A percentile compares a stretch with the other conserved stretches of the same genome.
phyloP scores from a whole-genome alignment of 495 filamentous ascomycete species.

The Xylaria grammica region DNA sequence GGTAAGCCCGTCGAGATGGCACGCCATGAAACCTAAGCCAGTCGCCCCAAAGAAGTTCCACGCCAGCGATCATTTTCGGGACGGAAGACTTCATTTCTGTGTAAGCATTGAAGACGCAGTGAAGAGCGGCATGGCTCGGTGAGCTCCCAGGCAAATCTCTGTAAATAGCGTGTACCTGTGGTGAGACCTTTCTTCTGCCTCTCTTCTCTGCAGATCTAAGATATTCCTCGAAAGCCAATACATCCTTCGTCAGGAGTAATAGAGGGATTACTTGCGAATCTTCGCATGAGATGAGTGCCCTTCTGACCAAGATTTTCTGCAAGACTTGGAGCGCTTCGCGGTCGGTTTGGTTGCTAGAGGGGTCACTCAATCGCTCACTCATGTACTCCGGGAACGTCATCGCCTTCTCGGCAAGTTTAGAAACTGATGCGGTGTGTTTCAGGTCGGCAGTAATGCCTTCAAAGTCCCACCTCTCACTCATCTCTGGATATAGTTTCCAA shows the following conservation, averaged over 20 bases:
- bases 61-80: constrained; percentile 41
- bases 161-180: constrained; percentile 42
- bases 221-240: constrained; percentile 36
- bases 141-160: constrained; percentile 37
- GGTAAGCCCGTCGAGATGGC: constrained; percentile 50
- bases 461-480: constrained; percentile 32
- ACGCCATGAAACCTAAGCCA: constrained; percentile 48
- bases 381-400: constrained; percentile 25
- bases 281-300: constrained; percentile 30
- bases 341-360: constrained; percentile 10
- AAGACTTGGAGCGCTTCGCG: constrained; percentile 29
- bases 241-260: constrained; percentile 34
- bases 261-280: constrained; percentile 34
- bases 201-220: constrained; percentile 23
- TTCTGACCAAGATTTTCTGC: constrained; percentile 35
- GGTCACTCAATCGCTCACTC: constrained; percentile 15
- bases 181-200: constrained; percentile 30
- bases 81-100: constrained; percentile 32
- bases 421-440: constrained; percentile 15
- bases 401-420: constrained; percentile 29
- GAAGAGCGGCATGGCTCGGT: constrained; percentile 40
- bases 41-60: constrained; percentile 61
- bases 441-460: constrained; percentile 25
- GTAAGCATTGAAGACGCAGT: constrained; percentile 49
- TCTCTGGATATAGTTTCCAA: constrained; percentile 32